Conservation (phyloP, 2,329 filamentous ascomycete genomes). For the Pseudocercospora ulei region DNA sequence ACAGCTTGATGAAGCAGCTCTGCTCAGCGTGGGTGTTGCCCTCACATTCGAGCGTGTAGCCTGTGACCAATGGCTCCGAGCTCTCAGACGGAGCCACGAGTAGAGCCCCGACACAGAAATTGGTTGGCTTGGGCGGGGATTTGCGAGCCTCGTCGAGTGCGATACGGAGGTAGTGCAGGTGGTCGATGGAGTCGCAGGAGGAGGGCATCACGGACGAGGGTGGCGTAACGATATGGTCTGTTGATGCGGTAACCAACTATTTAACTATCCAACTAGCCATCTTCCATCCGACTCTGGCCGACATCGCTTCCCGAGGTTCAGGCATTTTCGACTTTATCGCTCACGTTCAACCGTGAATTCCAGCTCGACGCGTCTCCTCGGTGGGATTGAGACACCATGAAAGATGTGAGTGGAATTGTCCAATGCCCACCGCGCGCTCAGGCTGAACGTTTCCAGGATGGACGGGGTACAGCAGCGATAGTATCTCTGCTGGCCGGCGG, state of each 20-base stretch:
- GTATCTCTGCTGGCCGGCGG: constrained; percentile 34
- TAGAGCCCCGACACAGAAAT: constrained; percentile 92
- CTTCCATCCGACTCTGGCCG: constrained; percentile 1
- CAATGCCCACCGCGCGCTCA: too few species aligned
- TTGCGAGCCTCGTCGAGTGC: constrained; percentile 66
- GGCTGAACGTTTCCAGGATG: constrained; percentile 13
- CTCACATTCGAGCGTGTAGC: constrained; percentile 79
- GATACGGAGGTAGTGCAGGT: constrained; percentile 51
- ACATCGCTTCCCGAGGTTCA: constrained; percentile 1
- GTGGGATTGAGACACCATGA: constrained; percentile 13
- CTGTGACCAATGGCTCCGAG: constrained; percentile 53
- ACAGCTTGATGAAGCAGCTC: constrained; percentile 71
- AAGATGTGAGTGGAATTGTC: constrained; percentile 14
- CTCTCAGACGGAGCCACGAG: constrained; percentile 46
- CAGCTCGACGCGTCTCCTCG: neutral
- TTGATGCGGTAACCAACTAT: too few species aligned
- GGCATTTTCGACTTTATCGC: constrained; percentile 3
- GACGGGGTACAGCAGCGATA: constrained; percentile 28
- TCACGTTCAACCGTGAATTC: neutral
- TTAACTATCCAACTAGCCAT: too few species aligned
- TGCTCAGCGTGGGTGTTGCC: constrained; percentile 97
- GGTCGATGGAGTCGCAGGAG: constrained; percentile 14
- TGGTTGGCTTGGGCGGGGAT: constrained; percentile 77
- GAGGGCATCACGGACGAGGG: neutral
- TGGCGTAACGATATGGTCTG: too few species aligned